These are phyloP conservation scores for Plasmodium cynomolgi DNA, from an alignment of 169 alveolate species.

Conservation along the genomic window DNA sequence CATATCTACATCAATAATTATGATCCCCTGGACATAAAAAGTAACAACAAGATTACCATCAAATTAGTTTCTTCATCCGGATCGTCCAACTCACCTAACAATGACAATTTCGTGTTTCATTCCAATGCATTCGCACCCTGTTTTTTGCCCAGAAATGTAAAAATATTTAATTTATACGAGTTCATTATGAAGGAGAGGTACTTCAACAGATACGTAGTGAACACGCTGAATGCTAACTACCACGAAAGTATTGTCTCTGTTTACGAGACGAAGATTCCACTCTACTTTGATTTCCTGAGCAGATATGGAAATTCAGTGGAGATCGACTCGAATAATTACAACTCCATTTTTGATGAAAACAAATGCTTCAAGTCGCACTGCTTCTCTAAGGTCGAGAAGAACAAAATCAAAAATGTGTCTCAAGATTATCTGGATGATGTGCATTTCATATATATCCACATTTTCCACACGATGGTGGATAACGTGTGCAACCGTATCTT, in stretches of 20 bases:
- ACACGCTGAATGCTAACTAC: constrained; percentile 78
- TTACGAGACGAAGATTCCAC: constrained; percentile 62
- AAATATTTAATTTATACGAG: constrained; percentile 70
- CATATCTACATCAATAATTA: constrained; percentile 68
- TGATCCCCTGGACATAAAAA: constrained; percentile 70
- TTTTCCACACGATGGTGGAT: constrained; percentile 53
- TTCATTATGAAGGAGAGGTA: constrained; percentile 79
- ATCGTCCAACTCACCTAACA: constrained; percentile 48
- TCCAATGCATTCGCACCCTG: constrained; percentile 74
- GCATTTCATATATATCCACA: constrained; percentile 39
- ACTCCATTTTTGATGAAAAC: constrained; percentile 57
- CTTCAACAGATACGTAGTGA: constrained; percentile 73
- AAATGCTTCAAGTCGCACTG: constrained; percentile 63
- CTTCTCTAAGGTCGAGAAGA: constrained; percentile 40
- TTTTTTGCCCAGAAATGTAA: constrained; percentile 77
- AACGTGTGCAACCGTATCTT: constrained; percentile 56
- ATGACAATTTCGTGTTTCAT: constrained; percentile 61
- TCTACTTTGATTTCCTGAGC: constrained; percentile 60
- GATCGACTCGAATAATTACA: constrained; percentile 48
- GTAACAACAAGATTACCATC: constrained; percentile 77
- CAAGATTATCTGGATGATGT: constrained; percentile 52
- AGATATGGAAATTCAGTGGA: constrained; percentile 75
- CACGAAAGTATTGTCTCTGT: constrained; percentile 73
- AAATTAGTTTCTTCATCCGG: constrained; percentile 78
- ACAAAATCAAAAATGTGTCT: constrained; percentile 27